Evolutionary conservation across 2,329 filamentous ascomycete species (phyloP).

Genomic region (Mycocentrospora acerina): DNA sequence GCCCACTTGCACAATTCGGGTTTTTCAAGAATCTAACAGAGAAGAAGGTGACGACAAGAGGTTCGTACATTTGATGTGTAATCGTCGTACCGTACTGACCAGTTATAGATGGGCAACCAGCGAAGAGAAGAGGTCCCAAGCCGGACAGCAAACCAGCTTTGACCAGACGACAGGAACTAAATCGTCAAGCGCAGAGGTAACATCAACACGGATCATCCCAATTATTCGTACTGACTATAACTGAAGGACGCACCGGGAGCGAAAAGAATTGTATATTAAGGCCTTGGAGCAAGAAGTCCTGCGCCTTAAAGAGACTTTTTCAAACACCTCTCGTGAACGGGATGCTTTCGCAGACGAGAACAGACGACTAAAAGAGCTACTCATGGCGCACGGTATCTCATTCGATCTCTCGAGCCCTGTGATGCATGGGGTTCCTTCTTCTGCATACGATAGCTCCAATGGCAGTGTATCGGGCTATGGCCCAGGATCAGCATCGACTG

Average conservation of each 20-base stretch:
- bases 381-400: slow-evolving; percentile 60
- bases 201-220: background rate
- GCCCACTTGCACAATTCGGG: slow-evolving; percentile 40
- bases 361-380: slow-evolving; percentile 66
- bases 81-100: slow-evolving; percentile 4
- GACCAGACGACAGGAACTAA: slow-evolving; percentile 88
- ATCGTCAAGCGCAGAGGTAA: slow-evolving; percentile 92
- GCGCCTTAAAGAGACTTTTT: slow-evolving; percentile 82
- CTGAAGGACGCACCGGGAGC: slow-evolving; percentile 85
- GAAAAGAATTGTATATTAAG: slow-evolving; percentile 96
- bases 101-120: slow-evolving; percentile 71
- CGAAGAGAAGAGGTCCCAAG: slow-evolving; percentile 90
- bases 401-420: slow-evolving; percentile 51
- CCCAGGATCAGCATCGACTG: slow-evolving; percentile 48
- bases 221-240: slow-evolving; percentile 13
- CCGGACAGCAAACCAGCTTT: slow-evolving; percentile 94
- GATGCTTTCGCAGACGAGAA: slow-evolving; percentile 79
- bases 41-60: slow-evolving; percentile 72
- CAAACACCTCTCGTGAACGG: slow-evolving; percentile 72
- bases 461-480: slow-evolving; percentile 66
- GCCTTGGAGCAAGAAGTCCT: slow-evolving; percentile 88
- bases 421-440: slow-evolving; percentile 39
- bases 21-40: slow-evolving; percentile 68
- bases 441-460: slow-evolving; percentile 48
- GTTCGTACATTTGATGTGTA: slow-evolving; percentile 46